Evolutionary conservation across 2,329 filamentous ascomycete species (phyloP).

Genomic region (Nigrospora osmanthi): DNA sequence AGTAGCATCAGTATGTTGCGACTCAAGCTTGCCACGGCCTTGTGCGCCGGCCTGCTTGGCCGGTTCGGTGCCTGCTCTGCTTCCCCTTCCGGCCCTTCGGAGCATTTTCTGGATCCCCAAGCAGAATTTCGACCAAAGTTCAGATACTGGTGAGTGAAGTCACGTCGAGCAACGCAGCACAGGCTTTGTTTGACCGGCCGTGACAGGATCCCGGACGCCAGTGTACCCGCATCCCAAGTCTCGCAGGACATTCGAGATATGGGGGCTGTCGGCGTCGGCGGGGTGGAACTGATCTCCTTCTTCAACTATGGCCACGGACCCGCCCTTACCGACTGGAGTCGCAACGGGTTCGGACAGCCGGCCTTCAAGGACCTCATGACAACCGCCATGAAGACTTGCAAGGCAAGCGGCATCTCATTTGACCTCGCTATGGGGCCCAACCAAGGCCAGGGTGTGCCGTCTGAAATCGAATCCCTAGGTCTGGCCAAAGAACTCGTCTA

Average conservation of each 20-base stretch:
- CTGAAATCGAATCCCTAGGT: slow-evolving; percentile 7
- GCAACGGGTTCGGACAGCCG: slow-evolving; percentile 32
- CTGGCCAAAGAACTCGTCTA: slow-evolving; percentile 12
- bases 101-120: too few relatives aligned
- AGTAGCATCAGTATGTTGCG: too few relatives aligned
- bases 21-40: too few relatives aligned
- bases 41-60: too few relatives aligned
- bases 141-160: too few relatives aligned
- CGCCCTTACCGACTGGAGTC: slow-evolving; percentile 16
- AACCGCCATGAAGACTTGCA: slow-evolving; percentile 7
- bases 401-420: slow-evolving; percentile 7
- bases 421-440: slow-evolving; percentile 15
- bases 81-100: too few relatives aligned
- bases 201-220: slow-evolving; percentile 18
- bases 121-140: too few relatives aligned
- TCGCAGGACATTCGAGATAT: slow-evolving; percentile 10
- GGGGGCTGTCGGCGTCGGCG: slow-evolving; percentile 11
- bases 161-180: too few relatives aligned
- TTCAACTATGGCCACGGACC: slow-evolving; percentile 16
- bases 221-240: slow-evolving; percentile 8
- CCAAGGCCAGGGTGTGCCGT: slow-evolving; percentile 14
- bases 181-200: too few relatives aligned
- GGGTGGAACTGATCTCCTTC: slow-evolving; percentile 16
- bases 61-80: too few relatives aligned
- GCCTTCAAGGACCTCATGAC: slow-evolving; percentile 12